Evolutionary conservation across 306 rosid genomes (phyloP).

Genomic region (Cajanus cajan): DNA sequence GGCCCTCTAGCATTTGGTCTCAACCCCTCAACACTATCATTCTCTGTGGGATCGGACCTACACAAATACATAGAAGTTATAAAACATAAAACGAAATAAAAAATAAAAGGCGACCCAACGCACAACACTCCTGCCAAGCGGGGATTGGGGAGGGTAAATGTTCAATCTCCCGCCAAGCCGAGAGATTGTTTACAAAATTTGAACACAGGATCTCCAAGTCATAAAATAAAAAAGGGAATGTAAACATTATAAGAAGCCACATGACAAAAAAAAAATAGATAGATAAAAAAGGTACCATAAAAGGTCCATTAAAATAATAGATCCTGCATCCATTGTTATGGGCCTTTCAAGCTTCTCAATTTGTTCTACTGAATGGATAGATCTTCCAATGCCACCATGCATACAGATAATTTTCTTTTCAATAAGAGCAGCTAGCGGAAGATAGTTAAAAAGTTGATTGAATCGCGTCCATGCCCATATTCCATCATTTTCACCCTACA

Average conservation of each 20-base stretch:
- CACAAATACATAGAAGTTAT: slow-evolving; percentile 33
- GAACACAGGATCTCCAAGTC: not conserved
- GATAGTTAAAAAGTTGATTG: slow-evolving; percentile 97
- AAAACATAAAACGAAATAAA: slow-evolving; percentile 3
- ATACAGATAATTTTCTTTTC: slow-evolving; percentile 98
- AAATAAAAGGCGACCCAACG: not conserved
- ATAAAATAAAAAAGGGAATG: not conserved
- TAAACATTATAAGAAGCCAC: not conserved
- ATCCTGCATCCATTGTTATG: slow-evolving; percentile 99
- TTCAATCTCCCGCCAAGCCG: not conserved
- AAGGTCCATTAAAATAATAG: slow-evolving; percentile 93
- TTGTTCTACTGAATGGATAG: slow-evolving; percentile 89
- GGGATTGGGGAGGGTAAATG: not conserved
- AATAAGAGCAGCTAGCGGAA: slow-evolving; percentile 95
- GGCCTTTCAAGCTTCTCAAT: slow-evolving; percentile 99
- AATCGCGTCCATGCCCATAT: slow-evolving; percentile 99
- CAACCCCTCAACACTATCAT: slow-evolving; percentile 96
- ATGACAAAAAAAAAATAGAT: not conserved
- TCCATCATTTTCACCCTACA: slow-evolving; percentile 97
- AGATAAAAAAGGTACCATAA: slow-evolving; percentile 56
- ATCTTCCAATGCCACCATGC: slow-evolving; percentile 99
- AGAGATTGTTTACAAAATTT: not conserved
- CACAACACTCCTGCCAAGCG: not conserved
- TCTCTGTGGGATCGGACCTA: slow-evolving; percentile 99
- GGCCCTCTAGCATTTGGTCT: slow-evolving; percentile 99